Percentiles rank a stretch among this genome's conserved stretches.
These are phyloP conservation scores for Phytophthora gonapodyides DNA, from an alignment of 352 stramenopile species.

Conservation along the genomic window DNA sequence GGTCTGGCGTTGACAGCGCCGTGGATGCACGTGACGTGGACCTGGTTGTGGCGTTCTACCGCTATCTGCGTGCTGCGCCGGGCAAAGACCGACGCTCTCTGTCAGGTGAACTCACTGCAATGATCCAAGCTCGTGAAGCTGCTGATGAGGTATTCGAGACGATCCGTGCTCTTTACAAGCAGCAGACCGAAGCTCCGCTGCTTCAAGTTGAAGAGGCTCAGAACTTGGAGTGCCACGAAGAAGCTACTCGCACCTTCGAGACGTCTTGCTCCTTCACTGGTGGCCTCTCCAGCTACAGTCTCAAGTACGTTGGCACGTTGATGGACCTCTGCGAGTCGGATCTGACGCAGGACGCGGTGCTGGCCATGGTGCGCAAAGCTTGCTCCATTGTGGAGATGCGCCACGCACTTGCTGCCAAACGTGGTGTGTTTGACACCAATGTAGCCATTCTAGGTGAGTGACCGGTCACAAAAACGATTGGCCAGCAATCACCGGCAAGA, in stretches of 20 bases:
- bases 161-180: conserved; percentile 43
- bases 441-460: conserved; percentile 34
- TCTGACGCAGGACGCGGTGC: conserved; percentile 28
- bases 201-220: conserved; percentile 34
- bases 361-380: conserved; percentile 39
- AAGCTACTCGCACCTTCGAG: conserved; percentile 39
- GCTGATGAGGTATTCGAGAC: conserved; percentile 63
- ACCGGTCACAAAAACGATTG: conserved; percentile 26
- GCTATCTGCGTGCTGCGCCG: conserved; percentile 61
- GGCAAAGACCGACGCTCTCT: conserved; percentile 42
- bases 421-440: conserved; percentile 39
- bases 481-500: conserved; percentile 19
- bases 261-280: conserved; percentile 33
- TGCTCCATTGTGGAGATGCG: conserved; percentile 26
- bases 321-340: conserved; percentile 49
- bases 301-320: conserved; percentile 63
- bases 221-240: conserved; percentile 45
- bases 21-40: conserved; percentile 76
- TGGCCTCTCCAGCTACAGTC: conserved; percentile 68
- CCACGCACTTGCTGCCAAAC: not conserved
- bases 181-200: conserved; percentile 28
- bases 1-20: conserved; percentile 25
- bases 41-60: conserved; percentile 78
- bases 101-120: conserved; percentile 45
- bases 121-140: conserved; percentile 51